A percentile compares a stretch with the other conserved stretches of the same genome.
Evolutionary conservation across 371 early-diverging fungal genomes (phyloP).

Genomic region (Apophysomyces elegans): DNA sequence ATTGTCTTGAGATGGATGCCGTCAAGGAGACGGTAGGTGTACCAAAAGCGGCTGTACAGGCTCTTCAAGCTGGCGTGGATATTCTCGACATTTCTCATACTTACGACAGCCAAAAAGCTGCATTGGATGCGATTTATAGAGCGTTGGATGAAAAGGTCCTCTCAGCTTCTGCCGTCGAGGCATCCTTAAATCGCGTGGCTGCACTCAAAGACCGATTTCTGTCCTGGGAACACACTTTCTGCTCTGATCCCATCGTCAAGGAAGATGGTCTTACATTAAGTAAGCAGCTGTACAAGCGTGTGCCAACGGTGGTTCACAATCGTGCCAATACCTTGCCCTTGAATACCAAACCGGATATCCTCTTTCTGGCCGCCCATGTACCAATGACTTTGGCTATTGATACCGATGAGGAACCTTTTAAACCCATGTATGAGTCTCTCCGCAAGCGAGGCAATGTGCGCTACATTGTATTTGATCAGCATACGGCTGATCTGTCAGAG

Average conservation of each 20-base stretch:
- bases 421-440: conserved; percentile 37
- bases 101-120: conserved; percentile 32
- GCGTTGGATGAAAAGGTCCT: conserved; percentile 19
- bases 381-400: conserved; percentile 51
- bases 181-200: conserved; percentile 40
- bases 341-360: conserved; percentile 19
- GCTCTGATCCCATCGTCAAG: conserved; percentile 15
- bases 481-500: conserved; percentile 14
- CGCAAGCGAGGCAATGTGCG: conserved; percentile 30
- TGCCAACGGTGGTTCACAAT: conserved; percentile 45
- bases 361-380: conserved; percentile 50
- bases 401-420: conserved; percentile 50
- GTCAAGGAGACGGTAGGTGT: conserved; percentile 46
- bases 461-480: conserved; percentile 38
- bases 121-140: conserved; percentile 27
- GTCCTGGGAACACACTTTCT: conserved; percentile 26
- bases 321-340: conserved; percentile 30
- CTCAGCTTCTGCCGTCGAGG: conserved; percentile 16
- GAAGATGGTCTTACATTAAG: conserved; percentile 29
- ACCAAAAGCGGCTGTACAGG: conserved; percentile 38
- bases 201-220: conserved; percentile 40
- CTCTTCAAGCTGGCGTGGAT: conserved; percentile 54
- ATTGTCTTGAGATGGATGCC: conserved; percentile 60
- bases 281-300: conserved; percentile 37
- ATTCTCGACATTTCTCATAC: conserved; percentile 58